Percentiles rank a stretch among this genome's conserved stretches.
Conservation (phyloP, 2,329 filamentous ascomycete species). For the Claviceps purpurea region DNA sequence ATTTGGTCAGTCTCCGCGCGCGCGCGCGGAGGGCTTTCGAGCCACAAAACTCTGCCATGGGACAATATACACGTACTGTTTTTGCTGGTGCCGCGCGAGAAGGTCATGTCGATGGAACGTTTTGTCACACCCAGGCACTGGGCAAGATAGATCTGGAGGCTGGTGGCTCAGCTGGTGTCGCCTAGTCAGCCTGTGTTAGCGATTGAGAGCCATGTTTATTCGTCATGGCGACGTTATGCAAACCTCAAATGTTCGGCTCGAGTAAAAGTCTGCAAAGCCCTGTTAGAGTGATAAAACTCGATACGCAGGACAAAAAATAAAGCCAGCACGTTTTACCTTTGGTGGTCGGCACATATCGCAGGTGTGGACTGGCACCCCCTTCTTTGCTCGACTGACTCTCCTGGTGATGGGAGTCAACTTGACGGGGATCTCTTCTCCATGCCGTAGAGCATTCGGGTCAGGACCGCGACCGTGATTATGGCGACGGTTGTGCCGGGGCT, state of each 20-base stretch:
- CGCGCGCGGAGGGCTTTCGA: not conserved
- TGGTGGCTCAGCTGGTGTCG: conserved; percentile 49
- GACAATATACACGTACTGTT: conserved; percentile 19
- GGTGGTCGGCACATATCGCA: conserved; percentile 38
- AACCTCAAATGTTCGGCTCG: conserved; percentile 50
- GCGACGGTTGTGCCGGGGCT: conserved; percentile 9
- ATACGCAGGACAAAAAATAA: not conserved
- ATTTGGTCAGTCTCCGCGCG: not conserved
- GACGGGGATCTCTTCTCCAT: conserved; percentile 25
- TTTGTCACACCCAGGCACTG: conserved; percentile 39
- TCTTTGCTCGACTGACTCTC: conserved; percentile 44
- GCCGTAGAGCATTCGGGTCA: conserved; percentile 20
- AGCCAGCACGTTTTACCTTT: conserved; percentile 27
- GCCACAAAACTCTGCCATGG: not conserved
- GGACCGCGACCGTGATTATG: conserved; percentile 8
- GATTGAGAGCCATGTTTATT: conserved; percentile 6
- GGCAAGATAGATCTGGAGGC: conserved; percentile 38
- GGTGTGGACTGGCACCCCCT: conserved; percentile 43
- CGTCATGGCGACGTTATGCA: conserved; percentile 8
- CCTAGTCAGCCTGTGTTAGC: conserved; percentile 23
- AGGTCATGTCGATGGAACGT: conserved; percentile 47
- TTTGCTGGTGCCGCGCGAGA: conserved; percentile 39
- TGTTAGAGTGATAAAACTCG: not conserved
- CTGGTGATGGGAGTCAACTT: conserved; percentile 44
- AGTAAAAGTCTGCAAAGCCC: conserved; percentile 39